A percentile compares a stretch with the other conserved stretches of the same genome.
Conservation (phyloP, 108 stramenopile genomes). For the Conticribra weissflogii region DNA sequence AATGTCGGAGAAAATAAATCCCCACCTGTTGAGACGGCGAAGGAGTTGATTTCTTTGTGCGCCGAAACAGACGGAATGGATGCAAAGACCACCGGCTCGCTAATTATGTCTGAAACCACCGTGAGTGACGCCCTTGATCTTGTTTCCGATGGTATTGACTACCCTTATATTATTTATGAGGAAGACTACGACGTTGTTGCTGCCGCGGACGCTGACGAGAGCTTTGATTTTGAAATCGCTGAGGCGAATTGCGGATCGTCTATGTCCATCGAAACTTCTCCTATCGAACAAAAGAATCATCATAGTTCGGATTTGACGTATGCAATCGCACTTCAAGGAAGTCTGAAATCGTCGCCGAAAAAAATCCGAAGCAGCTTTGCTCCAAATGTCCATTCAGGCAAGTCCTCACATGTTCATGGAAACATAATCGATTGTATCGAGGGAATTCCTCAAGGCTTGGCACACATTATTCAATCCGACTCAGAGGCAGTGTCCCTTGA, state of each 20-base stretch:
- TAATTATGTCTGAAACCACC: neutral
- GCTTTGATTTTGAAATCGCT: slow-evolving; percentile 9
- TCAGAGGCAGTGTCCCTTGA: neutral
- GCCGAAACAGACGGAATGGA: neutral
- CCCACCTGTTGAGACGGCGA: neutral
- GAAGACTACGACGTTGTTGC: slow-evolving; percentile 10
- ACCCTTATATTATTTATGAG: slow-evolving; percentile 8
- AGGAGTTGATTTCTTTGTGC: neutral
- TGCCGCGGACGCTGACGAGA: slow-evolving; percentile 11
- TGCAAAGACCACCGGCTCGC: neutral
- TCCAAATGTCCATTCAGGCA: no score
- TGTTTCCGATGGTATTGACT: slow-evolving; percentile 7
- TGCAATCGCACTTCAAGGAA: no score
- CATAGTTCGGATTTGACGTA: neutral
- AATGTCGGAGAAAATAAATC: neutral
- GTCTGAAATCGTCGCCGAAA: no score
- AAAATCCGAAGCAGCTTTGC: no score
- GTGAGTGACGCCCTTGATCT: slow-evolving; percentile 16
- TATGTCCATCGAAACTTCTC: neutral
- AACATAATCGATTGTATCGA: neutral
- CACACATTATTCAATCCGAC: neutral
- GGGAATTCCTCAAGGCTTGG: neutral
- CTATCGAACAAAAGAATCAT: neutral
- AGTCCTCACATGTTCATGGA: no score
- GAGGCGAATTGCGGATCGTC: neutral